Conservation (phyloP, 2,329 filamentous ascomycete genomes). For the Aureobasidium sp. region DNA sequence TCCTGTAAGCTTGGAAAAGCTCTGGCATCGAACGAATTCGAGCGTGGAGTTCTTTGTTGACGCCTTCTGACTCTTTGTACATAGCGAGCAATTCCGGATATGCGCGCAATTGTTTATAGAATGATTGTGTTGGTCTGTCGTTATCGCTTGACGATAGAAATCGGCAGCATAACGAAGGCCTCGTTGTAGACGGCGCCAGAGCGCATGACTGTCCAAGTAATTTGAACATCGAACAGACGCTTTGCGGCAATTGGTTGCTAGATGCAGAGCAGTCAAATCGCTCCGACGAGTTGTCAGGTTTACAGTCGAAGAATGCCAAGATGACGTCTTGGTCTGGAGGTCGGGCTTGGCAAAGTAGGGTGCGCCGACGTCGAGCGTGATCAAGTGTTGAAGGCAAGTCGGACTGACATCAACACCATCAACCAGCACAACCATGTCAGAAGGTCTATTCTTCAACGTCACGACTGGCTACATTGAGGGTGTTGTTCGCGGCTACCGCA, state of each 20-base stretch:
- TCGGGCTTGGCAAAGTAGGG: not conserved
- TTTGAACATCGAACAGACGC: too few species aligned
- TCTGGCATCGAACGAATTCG: not conserved
- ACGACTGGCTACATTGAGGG: conserved; percentile 82
- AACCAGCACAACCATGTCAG: conserved; percentile 31
- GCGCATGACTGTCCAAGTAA: too few species aligned
- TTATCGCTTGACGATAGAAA: not conserved
- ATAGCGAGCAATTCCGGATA: not conserved
- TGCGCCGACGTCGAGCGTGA: conserved; percentile 3
- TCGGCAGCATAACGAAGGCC: too few species aligned
- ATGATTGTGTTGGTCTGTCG: not conserved
- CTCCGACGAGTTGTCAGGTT: too few species aligned
- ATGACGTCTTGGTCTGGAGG: conserved; percentile 3
- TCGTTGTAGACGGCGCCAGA: too few species aligned
- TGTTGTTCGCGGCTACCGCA: conserved; percentile 94
- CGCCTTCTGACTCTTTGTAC: too few species aligned
- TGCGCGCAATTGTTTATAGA: not conserved
- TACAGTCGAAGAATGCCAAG: too few species aligned
- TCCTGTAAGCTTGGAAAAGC: not conserved
- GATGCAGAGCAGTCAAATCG: too few species aligned
- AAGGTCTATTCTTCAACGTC: conserved; percentile 41
- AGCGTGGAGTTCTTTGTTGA: not conserved
- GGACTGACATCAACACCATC: not conserved
- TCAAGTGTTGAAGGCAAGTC: not conserved
- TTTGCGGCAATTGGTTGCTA: too few species aligned